Evolutionary conservation across 106 monocot genomes (phyloP).

Genomic region (Posidonia australis): DNA sequence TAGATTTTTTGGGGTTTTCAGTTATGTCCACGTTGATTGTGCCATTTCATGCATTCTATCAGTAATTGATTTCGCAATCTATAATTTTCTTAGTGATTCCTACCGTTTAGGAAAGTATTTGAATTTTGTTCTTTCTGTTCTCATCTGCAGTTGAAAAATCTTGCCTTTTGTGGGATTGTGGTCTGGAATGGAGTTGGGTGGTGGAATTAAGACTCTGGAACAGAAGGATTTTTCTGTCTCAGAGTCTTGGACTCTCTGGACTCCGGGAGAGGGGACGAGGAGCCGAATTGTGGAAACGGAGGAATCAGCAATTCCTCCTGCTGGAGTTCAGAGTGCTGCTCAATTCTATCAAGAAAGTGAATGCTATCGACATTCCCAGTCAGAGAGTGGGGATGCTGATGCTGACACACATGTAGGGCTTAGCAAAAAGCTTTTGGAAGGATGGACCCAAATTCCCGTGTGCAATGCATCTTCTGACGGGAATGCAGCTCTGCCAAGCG

Average conservation of each 20-base stretch:
- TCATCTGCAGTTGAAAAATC: not conserved
- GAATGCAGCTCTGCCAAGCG: not conserved
- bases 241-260: not conserved
- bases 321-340: not conserved
- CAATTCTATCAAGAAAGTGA: not conserved
- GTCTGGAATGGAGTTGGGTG: constrained; percentile 3
- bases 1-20: not conserved
- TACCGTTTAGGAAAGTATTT: too few species aligned
- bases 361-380: not conserved
- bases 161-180: not conserved
- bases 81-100: too few species aligned
- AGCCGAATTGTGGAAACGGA: not conserved
- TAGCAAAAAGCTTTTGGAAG: not conserved
- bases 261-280: not conserved
- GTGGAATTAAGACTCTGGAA: not conserved
- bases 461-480: not conserved
- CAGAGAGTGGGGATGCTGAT: not conserved
- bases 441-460: not conserved
- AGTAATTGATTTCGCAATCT: too few species aligned
- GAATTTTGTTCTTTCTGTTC: too few species aligned
- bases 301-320: not conserved
- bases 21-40: not conserved
- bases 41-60: not conserved
- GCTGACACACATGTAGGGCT: not conserved
- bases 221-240: not conserved